A percentile compares a stretch with the other conserved stretches of the same genome.
These are phyloP conservation scores for Trichophyton equinum DNA, from an alignment of 2,329 filamentous ascomycete species.

Conservation along the genomic window DNA sequence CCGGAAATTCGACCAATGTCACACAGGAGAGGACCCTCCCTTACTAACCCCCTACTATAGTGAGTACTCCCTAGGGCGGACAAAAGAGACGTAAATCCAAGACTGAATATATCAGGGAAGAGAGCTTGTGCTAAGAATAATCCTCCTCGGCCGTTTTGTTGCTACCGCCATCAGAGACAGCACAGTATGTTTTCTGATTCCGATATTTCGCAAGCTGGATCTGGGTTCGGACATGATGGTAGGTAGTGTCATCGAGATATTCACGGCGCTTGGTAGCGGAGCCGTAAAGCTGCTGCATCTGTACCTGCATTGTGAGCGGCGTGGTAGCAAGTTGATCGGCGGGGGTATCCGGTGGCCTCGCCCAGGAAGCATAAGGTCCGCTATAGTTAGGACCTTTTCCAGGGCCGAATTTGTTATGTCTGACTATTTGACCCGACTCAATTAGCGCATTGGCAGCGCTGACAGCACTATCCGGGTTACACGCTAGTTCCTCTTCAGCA, in stretches of 20 bases:
- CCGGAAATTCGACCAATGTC: no score
- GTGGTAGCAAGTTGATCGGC: slow-evolving; percentile 16
- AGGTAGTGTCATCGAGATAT: slow-evolving; percentile 15
- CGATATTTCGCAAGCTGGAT: slow-evolving; percentile 21
- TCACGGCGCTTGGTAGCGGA: slow-evolving; percentile 13
- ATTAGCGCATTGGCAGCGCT: slow-evolving; percentile 20
- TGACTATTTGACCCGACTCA: slow-evolving; percentile 22
- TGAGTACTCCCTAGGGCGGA: no score
- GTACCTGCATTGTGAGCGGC: slow-evolving; percentile 18
- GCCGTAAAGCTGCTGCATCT: slow-evolving; percentile 24
- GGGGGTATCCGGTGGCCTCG: slow-evolving; percentile 20
- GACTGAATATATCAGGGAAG: not conserved
- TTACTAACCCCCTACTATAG: no score
- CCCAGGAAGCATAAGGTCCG: slow-evolving; percentile 32
- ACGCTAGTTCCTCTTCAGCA: not conserved
- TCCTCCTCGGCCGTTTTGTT: not conserved
- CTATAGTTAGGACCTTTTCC: slow-evolving; percentile 30
- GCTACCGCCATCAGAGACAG: not conserved
- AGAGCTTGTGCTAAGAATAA: not conserved
- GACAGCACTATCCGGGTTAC: slow-evolving; percentile 13
- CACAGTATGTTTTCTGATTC: slow-evolving; percentile 14
- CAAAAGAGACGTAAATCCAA: no score
- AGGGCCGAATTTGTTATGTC: slow-evolving; percentile 27
- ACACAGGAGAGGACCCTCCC: no score
- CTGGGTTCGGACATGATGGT: slow-evolving; percentile 15